Conservation (phyloP, 2,329 filamentous ascomycete species). For the Grosmannia penicillata region DNA sequence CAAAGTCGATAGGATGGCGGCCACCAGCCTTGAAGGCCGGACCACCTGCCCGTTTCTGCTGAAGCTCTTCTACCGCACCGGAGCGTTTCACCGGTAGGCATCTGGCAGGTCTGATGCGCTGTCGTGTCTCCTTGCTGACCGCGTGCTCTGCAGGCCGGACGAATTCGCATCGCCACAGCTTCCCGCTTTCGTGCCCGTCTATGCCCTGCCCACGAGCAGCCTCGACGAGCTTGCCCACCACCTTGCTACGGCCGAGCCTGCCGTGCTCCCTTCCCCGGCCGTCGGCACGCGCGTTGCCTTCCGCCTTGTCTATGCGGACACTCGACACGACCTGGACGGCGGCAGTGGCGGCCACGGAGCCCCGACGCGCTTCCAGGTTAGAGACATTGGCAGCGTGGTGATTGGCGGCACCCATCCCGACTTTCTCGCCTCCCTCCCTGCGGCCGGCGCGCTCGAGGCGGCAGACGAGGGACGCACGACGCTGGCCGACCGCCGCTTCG, state of each 20-base stretch:
- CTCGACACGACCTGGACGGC: slow-evolving; percentile 18
- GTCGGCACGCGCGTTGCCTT: slow-evolving; percentile 79
- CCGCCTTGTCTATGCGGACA: slow-evolving; percentile 73
- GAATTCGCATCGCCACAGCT: slow-evolving; percentile 51
- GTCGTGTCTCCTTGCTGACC: not conserved
- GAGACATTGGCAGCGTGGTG: slow-evolving; percentile 72
- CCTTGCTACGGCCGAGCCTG: slow-evolving; percentile 43
- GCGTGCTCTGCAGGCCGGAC: slow-evolving; percentile 36
- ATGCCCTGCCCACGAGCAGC: slow-evolving; percentile 75
- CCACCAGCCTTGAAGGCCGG: slow-evolving; percentile 31
- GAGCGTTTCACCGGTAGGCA: slow-evolving; percentile 55
- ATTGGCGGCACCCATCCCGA: slow-evolving; percentile 33
- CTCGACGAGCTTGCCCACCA: slow-evolving; percentile 69
- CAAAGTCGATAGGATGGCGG: too few relatives aligned
- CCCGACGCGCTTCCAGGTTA: slow-evolving; percentile 50
- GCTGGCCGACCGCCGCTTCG: slow-evolving; percentile 61
- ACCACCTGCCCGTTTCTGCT: slow-evolving; percentile 53
- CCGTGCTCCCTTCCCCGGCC: slow-evolving; percentile 55
- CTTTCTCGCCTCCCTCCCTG: slow-evolving; percentile 8
- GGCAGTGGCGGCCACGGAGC: slow-evolving; percentile 10
- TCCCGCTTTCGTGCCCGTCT: slow-evolving; percentile 59
- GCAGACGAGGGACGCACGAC: slow-evolving; percentile 56
- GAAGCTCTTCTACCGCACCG: slow-evolving; percentile 68
- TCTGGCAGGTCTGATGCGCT: not conserved
- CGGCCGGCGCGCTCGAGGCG: slow-evolving; percentile 17